Evolutionary conservation across 352 stramenopile genomes (phyloP), one percentile per base, ranked within the genome.

Genomic region (Plasmopara halstedii): DNA sequence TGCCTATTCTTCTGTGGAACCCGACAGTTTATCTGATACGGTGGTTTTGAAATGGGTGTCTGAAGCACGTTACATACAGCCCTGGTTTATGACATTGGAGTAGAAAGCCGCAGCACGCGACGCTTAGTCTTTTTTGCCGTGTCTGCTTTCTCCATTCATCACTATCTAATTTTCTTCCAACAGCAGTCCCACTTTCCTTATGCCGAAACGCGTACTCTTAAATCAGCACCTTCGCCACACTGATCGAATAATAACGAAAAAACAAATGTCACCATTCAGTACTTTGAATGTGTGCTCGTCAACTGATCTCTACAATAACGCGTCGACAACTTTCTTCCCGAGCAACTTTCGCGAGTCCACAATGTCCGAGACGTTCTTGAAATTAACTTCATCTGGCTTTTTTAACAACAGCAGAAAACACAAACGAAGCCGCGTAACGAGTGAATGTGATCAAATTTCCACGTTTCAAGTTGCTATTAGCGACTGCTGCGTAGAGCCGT

Each of bases 401-500:
- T 58, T 59, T 37, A 50, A 45, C 0, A 25, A 44, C 39, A 42
- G 7, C 15, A 56, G 20, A 39, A 52, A 31, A 9, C 20, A 32
- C 34, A 64, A 64, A 58, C 25, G 41, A 51, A 62, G 46, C 49
- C 57, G 43, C 42, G 23, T 32, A 26, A 42, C 36, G n/a, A 37
- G 43, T 1, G 23, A 3, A 7, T 52, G 41, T 18, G 14, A 17
- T 3, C 27, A 42, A 23, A 15, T 18, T 15, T 7, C 32, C 5
- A 29, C 32, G 4, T 22, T 15, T 11, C 37, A 35, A 47, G 22
- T 22, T 15, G 39, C 25, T 3, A 25, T 38, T 9, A 47, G 35
- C 31, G 11, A 13, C 26, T 56, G 50, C 31, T 56, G 26, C 29
- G 31, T 78, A n/a, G 69, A 81, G 44, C 69, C 71, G 27, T 74